A percentile compares a stretch with the other conserved stretches of the same genome.
phyloP scores from a whole-genome alignment of 208 protist genomes.

The Leishmania tropica region DNA sequence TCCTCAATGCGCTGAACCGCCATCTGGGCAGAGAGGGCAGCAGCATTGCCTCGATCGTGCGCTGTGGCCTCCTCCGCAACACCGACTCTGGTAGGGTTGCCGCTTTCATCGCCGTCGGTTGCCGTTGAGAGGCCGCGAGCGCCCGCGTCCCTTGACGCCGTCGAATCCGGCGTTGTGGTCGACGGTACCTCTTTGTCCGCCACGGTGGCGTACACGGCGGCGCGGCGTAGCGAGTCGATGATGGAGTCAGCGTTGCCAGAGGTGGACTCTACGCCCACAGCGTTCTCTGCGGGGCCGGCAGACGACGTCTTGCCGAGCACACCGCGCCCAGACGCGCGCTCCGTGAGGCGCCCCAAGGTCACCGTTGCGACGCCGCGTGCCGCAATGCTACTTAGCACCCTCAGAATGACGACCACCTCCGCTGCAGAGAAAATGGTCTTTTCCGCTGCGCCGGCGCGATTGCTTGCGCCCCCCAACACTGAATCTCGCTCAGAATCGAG shows the following conservation, averaged over 20 bases:
- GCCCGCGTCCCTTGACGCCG: neutral
- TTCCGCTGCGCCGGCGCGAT: neutral
- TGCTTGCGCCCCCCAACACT: neutral
- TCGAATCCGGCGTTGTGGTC: neutral
- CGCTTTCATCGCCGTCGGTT: neutral
- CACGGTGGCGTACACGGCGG: slow-evolving; percentile 2
- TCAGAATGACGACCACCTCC: slow-evolving; percentile 27
- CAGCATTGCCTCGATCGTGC: neutral
- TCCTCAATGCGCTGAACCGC: slow-evolving; percentile 8
- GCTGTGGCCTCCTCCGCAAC: neutral
- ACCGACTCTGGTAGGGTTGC: neutral
- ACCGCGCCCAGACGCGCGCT: neutral
- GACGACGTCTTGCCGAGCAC: neutral
- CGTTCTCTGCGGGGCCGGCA: neutral
- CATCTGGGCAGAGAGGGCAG: neutral
- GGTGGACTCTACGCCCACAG: neutral
- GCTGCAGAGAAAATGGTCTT: slow-evolving; percentile 3
- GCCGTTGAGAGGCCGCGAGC: neutral
- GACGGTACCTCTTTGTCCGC: neutral
- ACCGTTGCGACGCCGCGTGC: slow-evolving; percentile 1
- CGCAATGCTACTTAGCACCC: slow-evolving; percentile 28
- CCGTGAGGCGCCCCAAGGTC: neutral
- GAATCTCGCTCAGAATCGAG: neutral
- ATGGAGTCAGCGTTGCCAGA: slow-evolving; percentile 6
- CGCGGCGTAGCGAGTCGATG: slow-evolving; percentile 8